Percentiles rank a stretch among this genome's conserved stretches.
Evolutionary conservation across 768 basidiomycete genomes (phyloP).

Genomic region (Phylloporus sp.): DNA sequence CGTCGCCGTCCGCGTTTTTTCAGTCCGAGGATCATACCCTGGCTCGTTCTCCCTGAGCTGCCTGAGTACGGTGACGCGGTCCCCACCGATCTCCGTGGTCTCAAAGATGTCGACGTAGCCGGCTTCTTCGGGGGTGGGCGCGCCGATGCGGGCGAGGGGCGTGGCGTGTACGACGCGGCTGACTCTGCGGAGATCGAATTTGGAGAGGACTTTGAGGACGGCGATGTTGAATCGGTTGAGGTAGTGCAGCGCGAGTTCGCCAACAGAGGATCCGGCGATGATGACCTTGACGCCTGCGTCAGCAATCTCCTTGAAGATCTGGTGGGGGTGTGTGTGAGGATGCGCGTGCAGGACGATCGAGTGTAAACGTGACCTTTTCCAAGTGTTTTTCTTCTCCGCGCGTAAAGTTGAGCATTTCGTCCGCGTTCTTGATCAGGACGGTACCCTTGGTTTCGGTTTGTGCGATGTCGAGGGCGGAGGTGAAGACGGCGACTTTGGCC

Average conservation of each 20-base stretch:
- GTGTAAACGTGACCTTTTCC: constrained; percentile 58
- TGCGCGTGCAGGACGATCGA: too few relatives aligned
- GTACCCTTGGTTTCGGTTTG: constrained; percentile 99
- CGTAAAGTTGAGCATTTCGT: constrained; percentile 97
- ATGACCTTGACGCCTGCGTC: constrained; percentile 93
- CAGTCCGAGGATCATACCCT: constrained; percentile 53
- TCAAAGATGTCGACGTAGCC: constrained; percentile 94
- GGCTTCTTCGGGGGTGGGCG: constrained; percentile 94
- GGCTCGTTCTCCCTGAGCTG: constrained; percentile 69
- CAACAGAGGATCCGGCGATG: constrained; percentile 88
- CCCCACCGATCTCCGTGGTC: constrained; percentile 93
- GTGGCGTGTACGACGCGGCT: constrained; percentile 96
- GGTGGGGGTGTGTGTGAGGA: neutral
- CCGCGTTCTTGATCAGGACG: constrained; percentile 89
- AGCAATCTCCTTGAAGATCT: constrained; percentile 97
- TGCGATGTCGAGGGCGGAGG: constrained; percentile 85
- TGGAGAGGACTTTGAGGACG: constrained; percentile 95
- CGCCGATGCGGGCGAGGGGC: constrained; percentile 92
- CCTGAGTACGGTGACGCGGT: constrained; percentile 93
- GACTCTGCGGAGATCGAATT: constrained; percentile 92
- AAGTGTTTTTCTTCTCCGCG: constrained; percentile 94
- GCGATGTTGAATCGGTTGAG: constrained; percentile 91
- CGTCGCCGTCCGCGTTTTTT: constrained; percentile 86
- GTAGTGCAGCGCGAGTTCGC: constrained; percentile 96
- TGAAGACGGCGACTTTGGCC: constrained; percentile 95